A percentile compares a stretch with the other conserved stretches of the same genome.
Conservation (phyloP, 441 rosid genomes). For the Viola pubescens region DNA sequence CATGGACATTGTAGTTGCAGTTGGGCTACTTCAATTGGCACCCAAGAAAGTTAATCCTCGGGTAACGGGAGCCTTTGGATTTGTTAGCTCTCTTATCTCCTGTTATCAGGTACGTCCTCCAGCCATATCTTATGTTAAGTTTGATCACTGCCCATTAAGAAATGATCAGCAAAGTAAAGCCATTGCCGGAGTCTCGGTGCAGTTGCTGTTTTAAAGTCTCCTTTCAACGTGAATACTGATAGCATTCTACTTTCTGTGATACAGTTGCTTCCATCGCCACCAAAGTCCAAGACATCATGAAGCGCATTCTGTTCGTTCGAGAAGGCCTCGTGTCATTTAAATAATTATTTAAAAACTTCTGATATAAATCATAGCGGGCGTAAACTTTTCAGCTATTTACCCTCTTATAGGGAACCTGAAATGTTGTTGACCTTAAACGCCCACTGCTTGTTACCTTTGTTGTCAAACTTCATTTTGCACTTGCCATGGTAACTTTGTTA, state of each 20-base stretch:
- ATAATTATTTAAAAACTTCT: conserved; percentile 21
- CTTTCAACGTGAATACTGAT: conserved; percentile 5
- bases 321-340: conserved; percentile 20
- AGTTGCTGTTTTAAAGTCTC: too few relatives aligned
- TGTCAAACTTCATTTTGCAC: conserved; percentile 7
- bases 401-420: conserved; percentile 13
- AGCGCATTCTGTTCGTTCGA: conserved; percentile 18
- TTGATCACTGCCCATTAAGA: too few relatives aligned
- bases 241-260: conserved; percentile 18
- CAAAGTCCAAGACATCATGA: conserved; percentile 66
- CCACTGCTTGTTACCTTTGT: conserved; percentile 7
- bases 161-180: too few relatives aligned
- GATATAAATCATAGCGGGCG: conserved; percentile 22
- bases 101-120: conserved; percentile 75
- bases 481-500: neutral
- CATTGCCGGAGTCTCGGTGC: too few relatives aligned
- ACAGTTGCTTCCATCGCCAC: conserved; percentile 78
- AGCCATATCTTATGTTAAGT: too few relatives aligned
- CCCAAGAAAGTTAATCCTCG: conserved; percentile 91
- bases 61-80: conserved; percentile 84
- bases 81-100: conserved; percentile 75
- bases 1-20: conserved; percentile 81
- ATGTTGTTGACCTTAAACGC: neutral
- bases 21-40: conserved; percentile 81
- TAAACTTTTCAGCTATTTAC: conserved; percentile 19